phyloP scores from a whole-genome alignment of 2,329 filamentous ascomycete genomes.

The Aspergillus eucalypticola region DNA sequence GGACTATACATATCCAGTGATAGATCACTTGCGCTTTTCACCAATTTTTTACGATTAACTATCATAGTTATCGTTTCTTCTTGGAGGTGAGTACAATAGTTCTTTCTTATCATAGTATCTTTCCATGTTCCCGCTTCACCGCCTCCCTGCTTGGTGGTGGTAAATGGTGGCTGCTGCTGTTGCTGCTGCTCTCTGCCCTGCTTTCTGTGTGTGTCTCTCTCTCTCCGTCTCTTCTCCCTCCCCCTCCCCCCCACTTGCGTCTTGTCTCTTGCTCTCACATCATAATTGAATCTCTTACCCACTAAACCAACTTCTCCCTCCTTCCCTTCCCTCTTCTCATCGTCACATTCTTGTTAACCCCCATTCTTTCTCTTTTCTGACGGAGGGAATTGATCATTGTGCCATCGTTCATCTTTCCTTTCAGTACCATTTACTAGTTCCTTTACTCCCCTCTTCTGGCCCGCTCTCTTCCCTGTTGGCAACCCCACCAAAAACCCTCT shows the following conservation, averaged over 20 bases:
- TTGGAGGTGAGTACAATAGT: neutral
- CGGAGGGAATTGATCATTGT: neutral
- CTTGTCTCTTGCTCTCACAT: neutral
- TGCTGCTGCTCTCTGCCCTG: neutral
- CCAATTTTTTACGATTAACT: neutral
- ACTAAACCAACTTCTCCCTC: neutral
- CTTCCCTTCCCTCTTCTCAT: neutral
- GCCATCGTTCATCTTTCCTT: neutral
- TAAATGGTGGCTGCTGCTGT: no score
- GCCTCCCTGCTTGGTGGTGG: slow-evolving; percentile 7
- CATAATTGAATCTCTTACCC: neutral
- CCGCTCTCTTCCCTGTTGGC: neutral
- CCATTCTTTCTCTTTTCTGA: neutral
- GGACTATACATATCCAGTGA: no score
- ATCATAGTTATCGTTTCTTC: neutral
- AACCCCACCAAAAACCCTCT: slow-evolving; percentile 4
- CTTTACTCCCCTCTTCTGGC: neutral
- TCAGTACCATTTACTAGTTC: neutral
- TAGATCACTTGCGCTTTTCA: neutral
- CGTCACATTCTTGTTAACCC: neutral
- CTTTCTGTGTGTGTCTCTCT: neutral
- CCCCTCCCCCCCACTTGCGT: neutral
- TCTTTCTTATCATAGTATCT: neutral
- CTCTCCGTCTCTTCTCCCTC: neutral
- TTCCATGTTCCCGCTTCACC: slow-evolving; percentile 4